Conservation (phyloP, 2,329 filamentous ascomycete species). For the Beauveria pseudobassiana region DNA sequence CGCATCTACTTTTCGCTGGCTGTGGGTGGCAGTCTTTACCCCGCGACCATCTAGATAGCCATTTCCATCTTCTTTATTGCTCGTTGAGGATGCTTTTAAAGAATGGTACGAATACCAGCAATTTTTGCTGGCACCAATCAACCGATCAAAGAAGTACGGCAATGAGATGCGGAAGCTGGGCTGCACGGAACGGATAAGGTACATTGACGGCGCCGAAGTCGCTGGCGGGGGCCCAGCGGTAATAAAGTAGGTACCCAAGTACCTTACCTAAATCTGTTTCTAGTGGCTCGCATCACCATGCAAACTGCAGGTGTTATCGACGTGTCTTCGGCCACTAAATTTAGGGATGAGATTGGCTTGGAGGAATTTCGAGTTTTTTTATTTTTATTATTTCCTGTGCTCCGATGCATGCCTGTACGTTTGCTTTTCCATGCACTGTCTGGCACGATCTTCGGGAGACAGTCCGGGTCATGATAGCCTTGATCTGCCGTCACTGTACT, state of each 20-base stretch:
- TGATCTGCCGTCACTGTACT: too few relatives aligned
- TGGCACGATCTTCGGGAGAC: too few relatives aligned
- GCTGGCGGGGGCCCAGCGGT: background rate
- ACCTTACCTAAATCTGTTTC: background rate
- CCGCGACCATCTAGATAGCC: background rate
- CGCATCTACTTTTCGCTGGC: background rate
- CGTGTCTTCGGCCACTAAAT: too few relatives aligned
- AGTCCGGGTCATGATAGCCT: too few relatives aligned
- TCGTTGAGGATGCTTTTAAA: too few relatives aligned
- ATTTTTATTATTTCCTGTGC: too few relatives aligned
- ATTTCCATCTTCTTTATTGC: background rate
- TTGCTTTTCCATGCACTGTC: too few relatives aligned
- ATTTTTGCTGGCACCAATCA: background rate
- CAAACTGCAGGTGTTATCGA: too few relatives aligned
- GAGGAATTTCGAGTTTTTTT: too few relatives aligned
- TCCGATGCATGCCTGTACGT: too few relatives aligned
- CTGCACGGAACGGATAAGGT: background rate
- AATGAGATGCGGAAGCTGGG: background rate
- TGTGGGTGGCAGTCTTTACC: background rate
- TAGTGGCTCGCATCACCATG: background rate
- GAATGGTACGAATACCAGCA: too few relatives aligned
- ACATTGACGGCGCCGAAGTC: background rate
- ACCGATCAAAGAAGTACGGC: background rate
- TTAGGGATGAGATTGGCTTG: too few relatives aligned
- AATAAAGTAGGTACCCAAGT: background rate